Conservation (phyloP, 352 stramenopile species). For the Pythium brachiatum region DNA sequence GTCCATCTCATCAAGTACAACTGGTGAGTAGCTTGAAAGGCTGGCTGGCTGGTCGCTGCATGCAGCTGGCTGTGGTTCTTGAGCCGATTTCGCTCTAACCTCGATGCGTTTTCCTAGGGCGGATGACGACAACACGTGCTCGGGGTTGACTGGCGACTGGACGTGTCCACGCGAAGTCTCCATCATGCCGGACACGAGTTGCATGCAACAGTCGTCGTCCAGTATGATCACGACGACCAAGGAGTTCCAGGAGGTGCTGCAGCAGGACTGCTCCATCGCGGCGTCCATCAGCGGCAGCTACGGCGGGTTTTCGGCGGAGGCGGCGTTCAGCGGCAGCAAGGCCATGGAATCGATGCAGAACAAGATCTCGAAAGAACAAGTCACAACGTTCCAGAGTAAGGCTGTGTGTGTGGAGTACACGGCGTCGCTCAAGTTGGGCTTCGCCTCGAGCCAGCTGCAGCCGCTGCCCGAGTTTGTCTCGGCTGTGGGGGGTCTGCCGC, state of each 20-base stretch:
- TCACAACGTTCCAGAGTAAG: conserved; percentile 23
- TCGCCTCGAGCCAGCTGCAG: conserved; percentile 13
- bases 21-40: conserved; percentile 14
- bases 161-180: conserved; percentile 25
- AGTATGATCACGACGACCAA: conserved; percentile 28
- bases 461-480: conserved; percentile 19
- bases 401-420: conserved; percentile 27
- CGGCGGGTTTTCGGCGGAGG: conserved; percentile 24
- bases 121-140: conserved; percentile 20
- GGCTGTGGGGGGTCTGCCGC: conserved; percentile 17
- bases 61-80: background rate
- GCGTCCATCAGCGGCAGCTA: conserved; percentile 29
- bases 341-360: conserved; percentile 29
- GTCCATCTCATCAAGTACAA: conserved; percentile 31
- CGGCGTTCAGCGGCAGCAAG: conserved; percentile 27
- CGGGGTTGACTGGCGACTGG: conserved; percentile 23
- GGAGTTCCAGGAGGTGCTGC: conserved; percentile 28
- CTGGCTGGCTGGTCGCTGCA: no score
- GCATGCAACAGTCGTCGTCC: conserved; percentile 30
- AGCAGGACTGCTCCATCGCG: conserved; percentile 21
- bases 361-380: conserved; percentile 25
- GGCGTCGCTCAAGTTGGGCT: conserved; percentile 22
- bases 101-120: no score
- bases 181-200: conserved; percentile 28
- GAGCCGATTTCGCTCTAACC: no score